Percentiles rank a stretch among this genome's conserved stretches.
phyloP scores from a whole-genome alignment of 2,329 filamentous ascomycete genomes.

The Monosporascus sp. region DNA sequence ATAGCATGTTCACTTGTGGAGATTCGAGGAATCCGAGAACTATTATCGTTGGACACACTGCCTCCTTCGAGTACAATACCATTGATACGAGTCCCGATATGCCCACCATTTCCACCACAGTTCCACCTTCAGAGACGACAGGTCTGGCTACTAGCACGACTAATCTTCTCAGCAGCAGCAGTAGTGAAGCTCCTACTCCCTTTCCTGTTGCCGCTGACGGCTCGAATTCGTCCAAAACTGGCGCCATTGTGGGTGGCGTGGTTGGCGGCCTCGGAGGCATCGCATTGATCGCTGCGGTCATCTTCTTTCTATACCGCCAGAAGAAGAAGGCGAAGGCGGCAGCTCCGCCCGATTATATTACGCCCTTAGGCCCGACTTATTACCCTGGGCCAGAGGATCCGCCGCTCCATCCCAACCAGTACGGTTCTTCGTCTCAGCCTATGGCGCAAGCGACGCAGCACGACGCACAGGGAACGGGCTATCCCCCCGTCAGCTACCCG shows the following conservation, averaged over 20 bases:
- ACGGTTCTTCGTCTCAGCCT: conserved; percentile 7
- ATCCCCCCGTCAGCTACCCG: conserved; percentile 8
- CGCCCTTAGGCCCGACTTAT: background rate
- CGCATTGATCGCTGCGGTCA: conserved; percentile 16
- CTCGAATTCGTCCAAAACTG: conserved; percentile 11
- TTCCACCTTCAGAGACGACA: background rate
- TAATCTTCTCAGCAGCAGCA: background rate
- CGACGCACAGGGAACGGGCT: conserved; percentile 6
- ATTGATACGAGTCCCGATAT: background rate
- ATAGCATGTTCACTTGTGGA: background rate
- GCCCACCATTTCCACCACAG: background rate
- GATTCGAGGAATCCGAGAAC: background rate
- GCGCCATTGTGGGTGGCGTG: conserved; percentile 24
- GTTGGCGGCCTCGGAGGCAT: conserved; percentile 22
- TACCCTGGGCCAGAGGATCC: conserved; percentile 6
- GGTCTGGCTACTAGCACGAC: background rate
- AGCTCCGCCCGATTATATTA: background rate
- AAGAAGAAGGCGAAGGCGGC: conserved; percentile 9
- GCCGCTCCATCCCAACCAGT: conserved; percentile 5
- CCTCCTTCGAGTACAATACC: background rate
- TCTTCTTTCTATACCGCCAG: conserved; percentile 18
- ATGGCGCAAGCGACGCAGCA: conserved; percentile 17
- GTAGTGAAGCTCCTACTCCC: conserved; percentile 10
- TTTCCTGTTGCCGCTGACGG: background rate
- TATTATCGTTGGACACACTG: background rate